Conservation (phyloP, 2,329 filamentous ascomycete species). For the Fusarium xylarioides region DNA sequence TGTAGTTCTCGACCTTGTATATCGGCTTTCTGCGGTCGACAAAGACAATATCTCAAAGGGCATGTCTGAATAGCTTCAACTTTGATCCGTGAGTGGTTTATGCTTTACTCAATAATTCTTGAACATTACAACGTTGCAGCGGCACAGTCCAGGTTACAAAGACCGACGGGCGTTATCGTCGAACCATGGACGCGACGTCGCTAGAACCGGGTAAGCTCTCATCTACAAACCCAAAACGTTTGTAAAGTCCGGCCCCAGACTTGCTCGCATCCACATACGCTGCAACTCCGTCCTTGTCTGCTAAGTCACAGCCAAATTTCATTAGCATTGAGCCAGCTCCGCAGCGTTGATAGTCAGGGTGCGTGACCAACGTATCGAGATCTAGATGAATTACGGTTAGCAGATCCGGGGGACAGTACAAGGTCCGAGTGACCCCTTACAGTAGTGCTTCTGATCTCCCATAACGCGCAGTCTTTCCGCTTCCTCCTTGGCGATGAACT, state of each 20-base stretch:
- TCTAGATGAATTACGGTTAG: conserved; percentile 12
- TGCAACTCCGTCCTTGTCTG: conserved; percentile 27
- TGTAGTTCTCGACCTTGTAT: background rate
- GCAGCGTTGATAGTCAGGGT: conserved; percentile 40
- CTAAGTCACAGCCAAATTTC: conserved; percentile 38
- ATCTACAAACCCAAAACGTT: conserved; percentile 29
- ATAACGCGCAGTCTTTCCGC: conserved; percentile 25
- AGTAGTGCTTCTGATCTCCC: conserved; percentile 27
- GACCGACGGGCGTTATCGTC: background rate
- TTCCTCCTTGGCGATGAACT: conserved; percentile 26
- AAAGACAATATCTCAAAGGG: too few species aligned
- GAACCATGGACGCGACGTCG: conserved; percentile 27
- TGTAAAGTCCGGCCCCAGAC: conserved; percentile 17
- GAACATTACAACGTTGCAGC: background rate
- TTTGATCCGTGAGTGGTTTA: background rate
- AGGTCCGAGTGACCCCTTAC: background rate
- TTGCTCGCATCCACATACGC: conserved; percentile 41
- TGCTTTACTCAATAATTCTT: background rate
- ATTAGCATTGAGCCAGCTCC: conserved; percentile 40
- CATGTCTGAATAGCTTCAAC: background rate
- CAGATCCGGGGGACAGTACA: background rate
- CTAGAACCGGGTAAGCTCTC: conserved; percentile 16
- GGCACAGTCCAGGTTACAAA: background rate
- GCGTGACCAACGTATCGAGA: conserved; percentile 40
- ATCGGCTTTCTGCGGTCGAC: background rate